Base-by-base conservation (phyloP, 768 basidiomycete species). In the Pleurotus pulmonarius region DNA sequence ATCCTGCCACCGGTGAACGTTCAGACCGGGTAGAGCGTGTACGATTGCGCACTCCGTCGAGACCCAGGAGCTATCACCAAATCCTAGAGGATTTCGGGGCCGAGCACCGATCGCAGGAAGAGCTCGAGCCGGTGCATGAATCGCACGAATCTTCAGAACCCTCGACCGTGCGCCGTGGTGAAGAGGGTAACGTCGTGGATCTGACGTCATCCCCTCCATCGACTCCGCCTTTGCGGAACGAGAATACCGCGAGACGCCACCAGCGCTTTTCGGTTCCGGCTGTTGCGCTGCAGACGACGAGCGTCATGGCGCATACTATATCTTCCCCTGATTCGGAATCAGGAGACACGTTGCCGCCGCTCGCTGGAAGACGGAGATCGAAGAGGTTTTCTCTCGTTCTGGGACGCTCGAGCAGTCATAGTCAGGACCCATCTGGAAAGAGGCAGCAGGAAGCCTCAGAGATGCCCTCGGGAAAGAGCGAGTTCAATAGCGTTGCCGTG, bases 261-360 rank as follows among this genome's bases (percentile, higher is more conserved):
- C 88, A 89, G 65, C 80, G 88, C 39, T 90, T 90, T 63, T 91
- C 90, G 48, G 58, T 88, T 49, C 88, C 90, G 46, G 87, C 87
- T n/a, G 75, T 92, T 38, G 88, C 86, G 38, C 60, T 92, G 67
- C 88, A 91, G 60, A 83, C 84, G 26, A 83, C 83, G 26, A 83
- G 80, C 15, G 88, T 92, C 12, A 87, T 84, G 25, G 81, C 86
- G 18, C 78, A 82, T 16, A 80, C 82, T 12, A 73, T 67, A 57
- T 75, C 70, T 6, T 61, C 52, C 55, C 52, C 60, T 11, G 41
- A 55, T 6, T 58, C 37, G 16, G 54, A 58, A 6, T 59, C 55
- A n/a, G 38, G 24, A 5, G 51, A 52, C 4, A 24, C 39, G 13
- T 24, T 40, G 37, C 15, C n/a, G 4, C 22, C 20, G 18, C 59